Base-by-base conservation (phyloP, 495 filamentous ascomycete species). In the Penicillium diatomitis region DNA sequence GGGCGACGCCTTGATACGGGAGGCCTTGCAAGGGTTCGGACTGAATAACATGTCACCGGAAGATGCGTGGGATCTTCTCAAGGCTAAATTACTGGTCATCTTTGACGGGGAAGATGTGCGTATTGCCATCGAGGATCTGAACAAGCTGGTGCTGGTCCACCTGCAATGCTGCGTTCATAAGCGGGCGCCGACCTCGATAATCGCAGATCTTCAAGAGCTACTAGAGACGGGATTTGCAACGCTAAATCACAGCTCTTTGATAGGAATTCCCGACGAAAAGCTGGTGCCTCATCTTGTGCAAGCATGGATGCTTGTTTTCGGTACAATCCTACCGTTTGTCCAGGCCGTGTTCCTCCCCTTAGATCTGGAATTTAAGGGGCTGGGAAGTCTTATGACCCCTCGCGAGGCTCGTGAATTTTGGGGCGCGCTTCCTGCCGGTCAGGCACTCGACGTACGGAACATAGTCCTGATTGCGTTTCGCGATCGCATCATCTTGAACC, bases 281-380 rank as follows among this genome's bases (percentile, higher is more conserved):
- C 70, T 95, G 8, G 87, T 96, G 29, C 86, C 88, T 0, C 78
- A 86, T 54, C 75, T 99, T 2, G 90, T 96, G 5, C 88, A 96
- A 56, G 81, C 95, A 56, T 99, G 94, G 94, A 79, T 91, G 36
- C 76, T 90, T 38, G 86, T 94, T 2, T 96, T 96, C 57, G 87
- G 87, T 6, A 87, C 76, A 12, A 86, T 97, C 41, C 68, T 97
- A 8, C 94, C 94, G 0, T 99, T 95, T 61, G 83, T 97, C 49
- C 94, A 99, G 70, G 91, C 90, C 0, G 90, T 96, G 4, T 95
- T 99, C 63, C 74, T 99, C 3, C 94, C 92, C 0, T 70, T 99
- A 8, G 92, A 99, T 57, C 80, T 91, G 9, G 94, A 99, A 59
- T 95, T 98, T 65, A 85, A 87, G 47, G 91, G 92, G 32, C 75